These are phyloP conservation scores for Pseudomassariella vexata DNA, from an alignment of 2,329 filamentous ascomycete genomes.

Conservation along the genomic window DNA sequence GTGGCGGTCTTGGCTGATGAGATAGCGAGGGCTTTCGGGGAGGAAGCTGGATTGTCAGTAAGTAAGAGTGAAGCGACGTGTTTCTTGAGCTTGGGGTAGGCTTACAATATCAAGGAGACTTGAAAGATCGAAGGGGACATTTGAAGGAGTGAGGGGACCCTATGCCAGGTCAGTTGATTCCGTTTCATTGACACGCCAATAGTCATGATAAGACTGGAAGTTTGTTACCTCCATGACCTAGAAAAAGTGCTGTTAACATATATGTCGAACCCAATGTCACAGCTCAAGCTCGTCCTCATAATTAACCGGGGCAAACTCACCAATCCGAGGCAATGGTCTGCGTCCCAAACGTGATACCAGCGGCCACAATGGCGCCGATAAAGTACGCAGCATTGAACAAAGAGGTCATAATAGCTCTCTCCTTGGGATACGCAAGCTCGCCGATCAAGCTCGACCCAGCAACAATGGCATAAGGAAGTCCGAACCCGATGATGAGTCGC, in stretches of 20 bases:
- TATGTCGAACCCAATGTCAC: background rate
- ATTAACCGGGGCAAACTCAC: conserved; percentile 10
- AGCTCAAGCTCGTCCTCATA: too few species aligned
- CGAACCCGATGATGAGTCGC: conserved; percentile 54
- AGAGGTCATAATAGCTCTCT: conserved; percentile 52
- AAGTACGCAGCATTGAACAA: conserved; percentile 56
- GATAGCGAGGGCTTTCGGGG: conserved; percentile 56
- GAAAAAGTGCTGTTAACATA: conserved; percentile 8
- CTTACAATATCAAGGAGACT: conserved; percentile 32
- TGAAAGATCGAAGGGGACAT: conserved; percentile 31
- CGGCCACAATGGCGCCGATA: conserved; percentile 44
- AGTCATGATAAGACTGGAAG: conserved; percentile 14
- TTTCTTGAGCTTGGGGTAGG: background rate
- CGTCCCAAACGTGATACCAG: conserved; percentile 43
- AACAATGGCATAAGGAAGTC: conserved; percentile 56
- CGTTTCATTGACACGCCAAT: too few species aligned
- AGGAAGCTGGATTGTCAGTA: conserved; percentile 30
- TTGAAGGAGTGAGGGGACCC: conserved; percentile 39
- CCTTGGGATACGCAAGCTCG: conserved; percentile 55
- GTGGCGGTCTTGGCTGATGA: conserved; percentile 43
- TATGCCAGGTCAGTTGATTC: conserved; percentile 25
- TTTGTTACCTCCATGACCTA: conserved; percentile 27
- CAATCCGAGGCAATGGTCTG: conserved; percentile 20
- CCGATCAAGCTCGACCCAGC: conserved; percentile 53
- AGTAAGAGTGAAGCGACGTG: too few species aligned